These are phyloP conservation scores for Fusarium sp. DNA, from an alignment of 2,329 filamentous ascomycete genomes.

Conservation along the genomic window DNA sequence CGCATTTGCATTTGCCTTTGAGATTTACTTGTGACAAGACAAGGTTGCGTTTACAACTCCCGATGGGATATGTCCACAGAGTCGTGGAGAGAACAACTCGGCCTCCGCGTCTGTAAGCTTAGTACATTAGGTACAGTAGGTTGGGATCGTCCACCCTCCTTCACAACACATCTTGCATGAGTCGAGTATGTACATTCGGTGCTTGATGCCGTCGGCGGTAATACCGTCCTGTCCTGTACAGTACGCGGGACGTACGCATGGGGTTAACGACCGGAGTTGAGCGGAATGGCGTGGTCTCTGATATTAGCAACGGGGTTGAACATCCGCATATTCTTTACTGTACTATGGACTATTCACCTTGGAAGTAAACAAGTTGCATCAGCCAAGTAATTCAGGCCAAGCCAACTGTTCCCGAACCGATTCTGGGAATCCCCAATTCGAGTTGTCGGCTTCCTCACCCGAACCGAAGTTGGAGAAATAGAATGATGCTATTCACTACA, in stretches of 20 bases:
- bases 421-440: background rate
- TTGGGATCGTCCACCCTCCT: slow-evolving; percentile 23
- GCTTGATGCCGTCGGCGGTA: slow-evolving; percentile 23
- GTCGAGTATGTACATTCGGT: slow-evolving; percentile 18
- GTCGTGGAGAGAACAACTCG: background rate
- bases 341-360: slow-evolving; percentile 7
- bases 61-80: slow-evolving; percentile 2
- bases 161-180: slow-evolving; percentile 25
- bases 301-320: slow-evolving; percentile 16
- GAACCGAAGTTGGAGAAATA: slow-evolving; percentile 35
- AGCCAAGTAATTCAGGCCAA: background rate
- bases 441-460: slow-evolving; percentile 13
- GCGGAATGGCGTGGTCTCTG: slow-evolving; percentile 34
- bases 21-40: slow-evolving; percentile 32
- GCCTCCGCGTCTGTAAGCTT: background rate
- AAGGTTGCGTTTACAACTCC: slow-evolving; percentile 12
- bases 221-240: slow-evolving; percentile 18
- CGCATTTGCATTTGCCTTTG: slow-evolving; percentile 35
- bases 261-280: slow-evolving; percentile 31
- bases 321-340: slow-evolving; percentile 11
- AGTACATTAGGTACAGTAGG: background rate
- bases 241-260: too few species aligned
- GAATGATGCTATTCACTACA: slow-evolving; percentile 27
- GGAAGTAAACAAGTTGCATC: slow-evolving; percentile 2
- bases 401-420: slow-evolving; percentile 10